Evolutionary conservation across 441 rosid species (phyloP), one percentile per base, ranked within the genome.

Genomic region (Euphorbia corollata): DNA sequence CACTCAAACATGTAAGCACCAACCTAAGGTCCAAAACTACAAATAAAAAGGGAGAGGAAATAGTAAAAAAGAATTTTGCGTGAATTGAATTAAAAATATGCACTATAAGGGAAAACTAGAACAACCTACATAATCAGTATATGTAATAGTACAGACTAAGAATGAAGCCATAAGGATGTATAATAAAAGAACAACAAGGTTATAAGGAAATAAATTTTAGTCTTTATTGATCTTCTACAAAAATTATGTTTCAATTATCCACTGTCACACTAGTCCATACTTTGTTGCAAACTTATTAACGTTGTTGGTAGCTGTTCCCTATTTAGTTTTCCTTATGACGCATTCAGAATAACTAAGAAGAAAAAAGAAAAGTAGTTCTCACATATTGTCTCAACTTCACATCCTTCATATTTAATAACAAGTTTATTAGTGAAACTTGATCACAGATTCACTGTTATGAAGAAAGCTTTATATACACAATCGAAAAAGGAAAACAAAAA

Each of bases 11-110:
- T 53, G 27, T 16, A 18, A 59, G 8, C 4, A 34, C 45, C 24
- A 58, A 67, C 24, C 30, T 47, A 67, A 6, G 19, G 60, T 15
- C 15, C 34, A 68, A 59, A 68, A 15, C 59, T 27, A 27, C 32
- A 27, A 27, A 27, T 4, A 23, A 47, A 47, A 13, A 8, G 2
- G 16, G 7, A 32, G 19, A 58, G 22, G 36, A 51, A 47, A 6
- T 13, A 4, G 1, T 5, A 0, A 13, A 3, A 18, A 32, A 15
- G 39, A 20, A 8, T 59, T 1, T 5, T 57, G 15, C 39, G 8
- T 56, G 60, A 10, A 19, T 15, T 20, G 32, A 65, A 30, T 22
- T 41, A 41, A 11, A 41, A 19, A 20, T 3, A 34, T 22, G 22
- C 56, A 20, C 59, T 32, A 38, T 11, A 18, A 51, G 19, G 12